phyloP scores from a whole-genome alignment of 345 rosid genomes.

The Noccaea caerulescens region DNA sequence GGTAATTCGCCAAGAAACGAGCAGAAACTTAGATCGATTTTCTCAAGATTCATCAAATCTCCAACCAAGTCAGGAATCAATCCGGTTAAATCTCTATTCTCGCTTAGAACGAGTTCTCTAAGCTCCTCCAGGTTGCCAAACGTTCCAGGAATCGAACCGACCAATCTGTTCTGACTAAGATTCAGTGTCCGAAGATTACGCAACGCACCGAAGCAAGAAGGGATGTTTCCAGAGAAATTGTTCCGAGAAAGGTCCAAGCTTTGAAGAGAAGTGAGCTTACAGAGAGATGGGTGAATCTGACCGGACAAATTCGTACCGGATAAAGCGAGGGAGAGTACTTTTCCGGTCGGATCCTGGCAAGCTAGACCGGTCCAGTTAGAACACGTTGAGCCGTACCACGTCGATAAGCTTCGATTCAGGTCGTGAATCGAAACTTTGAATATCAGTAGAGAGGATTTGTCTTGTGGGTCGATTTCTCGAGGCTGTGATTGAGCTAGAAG shows the following conservation, averaged over 20 bases:
- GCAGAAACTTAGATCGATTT: conserved; percentile 67
- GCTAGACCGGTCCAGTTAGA: conserved; percentile 73
- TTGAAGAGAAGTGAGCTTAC: conserved; percentile 60
- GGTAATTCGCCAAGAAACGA: conserved; percentile 72
- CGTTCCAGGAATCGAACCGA: conserved; percentile 61
- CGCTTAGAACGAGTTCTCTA: conserved; percentile 60
- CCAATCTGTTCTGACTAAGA: conserved; percentile 64
- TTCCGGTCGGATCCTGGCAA: conserved; percentile 63
- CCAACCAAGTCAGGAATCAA: conserved; percentile 70
- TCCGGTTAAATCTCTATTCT: conserved; percentile 64
- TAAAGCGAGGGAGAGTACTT: conserved; percentile 63
- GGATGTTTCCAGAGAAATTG: conserved; percentile 62
- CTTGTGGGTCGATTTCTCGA: conserved; percentile 52
- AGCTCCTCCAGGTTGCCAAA: conserved; percentile 54
- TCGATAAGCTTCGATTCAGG: conserved; percentile 55
- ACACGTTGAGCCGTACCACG: conserved; percentile 78
- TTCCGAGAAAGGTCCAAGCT: conserved; percentile 60
- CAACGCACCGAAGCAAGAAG: conserved; percentile 64
- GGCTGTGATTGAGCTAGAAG: conserved; percentile 45
- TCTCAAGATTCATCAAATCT: conserved; percentile 62
- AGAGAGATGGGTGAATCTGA: conserved; percentile 61
- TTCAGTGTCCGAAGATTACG: conserved; percentile 63
- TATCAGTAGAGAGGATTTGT: conserved; percentile 59
- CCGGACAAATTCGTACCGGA: conserved; percentile 63
- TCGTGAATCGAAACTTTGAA: conserved; percentile 62